Percentiles rank a stretch among this genome's conserved stretches.
Conservation (phyloP, 2,329 filamentous ascomycete genomes). For the Orbilia oligospora region DNA sequence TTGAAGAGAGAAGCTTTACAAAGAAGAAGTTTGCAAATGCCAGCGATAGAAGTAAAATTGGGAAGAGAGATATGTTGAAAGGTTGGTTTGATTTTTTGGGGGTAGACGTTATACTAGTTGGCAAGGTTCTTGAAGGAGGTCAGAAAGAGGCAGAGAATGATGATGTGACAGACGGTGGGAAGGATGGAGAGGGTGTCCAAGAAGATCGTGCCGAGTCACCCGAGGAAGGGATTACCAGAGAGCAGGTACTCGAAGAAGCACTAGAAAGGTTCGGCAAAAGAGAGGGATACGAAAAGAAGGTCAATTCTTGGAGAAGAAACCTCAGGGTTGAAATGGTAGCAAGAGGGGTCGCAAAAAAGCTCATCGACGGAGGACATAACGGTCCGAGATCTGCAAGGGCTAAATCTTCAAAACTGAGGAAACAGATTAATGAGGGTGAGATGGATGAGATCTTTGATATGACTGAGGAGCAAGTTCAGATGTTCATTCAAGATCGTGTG, state of each 20-base stretch:
- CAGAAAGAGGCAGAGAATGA: slow-evolving; percentile 5
- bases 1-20: slow-evolving; percentile 68
- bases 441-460: slow-evolving; percentile 69
- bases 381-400: slow-evolving; percentile 66
- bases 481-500: slow-evolving; percentile 69
- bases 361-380: slow-evolving; percentile 63
- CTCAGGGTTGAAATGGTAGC: slow-evolving; percentile 69
- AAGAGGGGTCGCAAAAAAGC: slow-evolving; percentile 68
- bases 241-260: slow-evolving; percentile 71
- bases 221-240: slow-evolving; percentile 65
- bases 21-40: slow-evolving; percentile 61
- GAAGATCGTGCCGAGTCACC: not conserved
- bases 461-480: slow-evolving; percentile 66
- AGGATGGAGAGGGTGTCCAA: not conserved
- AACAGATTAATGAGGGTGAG: slow-evolving; percentile 65
- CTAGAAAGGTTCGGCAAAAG: slow-evolving; percentile 71
- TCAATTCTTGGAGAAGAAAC: slow-evolving; percentile 68
- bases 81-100: slow-evolving; percentile 64
- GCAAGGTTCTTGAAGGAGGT: slow-evolving; percentile 22
- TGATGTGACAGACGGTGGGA: not conserved
- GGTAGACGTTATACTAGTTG: slow-evolving; percentile 42
- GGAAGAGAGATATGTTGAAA: slow-evolving; percentile 63
- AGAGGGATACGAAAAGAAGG: slow-evolving; percentile 68
- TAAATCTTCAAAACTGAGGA: slow-evolving; percentile 69
- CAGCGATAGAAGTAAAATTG: slow-evolving; percentile 61